Evolutionary conservation across 2,329 filamentous ascomycete species (phyloP), one percentile per base, ranked within the genome.

Genomic region (Arthrobotrys pseudoclavata): DNA sequence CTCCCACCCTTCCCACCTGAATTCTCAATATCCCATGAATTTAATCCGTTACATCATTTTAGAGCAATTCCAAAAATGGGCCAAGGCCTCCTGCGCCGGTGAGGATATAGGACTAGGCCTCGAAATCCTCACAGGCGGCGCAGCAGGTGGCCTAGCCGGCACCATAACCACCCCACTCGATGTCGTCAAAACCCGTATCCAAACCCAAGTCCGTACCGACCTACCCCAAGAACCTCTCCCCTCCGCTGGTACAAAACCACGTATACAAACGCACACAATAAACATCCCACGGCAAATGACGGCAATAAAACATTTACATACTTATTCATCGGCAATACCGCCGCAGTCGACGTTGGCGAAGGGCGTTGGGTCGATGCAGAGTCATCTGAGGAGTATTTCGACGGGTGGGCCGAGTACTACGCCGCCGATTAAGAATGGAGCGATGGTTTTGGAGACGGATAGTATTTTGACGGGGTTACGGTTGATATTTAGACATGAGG

Each of bases 161-260:
- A 92, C 97, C 6, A 90, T 99, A 13, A 99, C 96, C 1, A 98
- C 96, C 82, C 96, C 96, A 0, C 88, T 99, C 7, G 96, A 99
- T 82, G 96, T 99, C 4, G 95, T 99, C 78, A 99, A 99, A 85
- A 99, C 96, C 0, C 88, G 96, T 67, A 91, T 97, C 37, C 96
- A 99, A 84, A 99, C 96, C 0, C 96, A 99, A 84, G 88, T 96
- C 63, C 90, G 90, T 79, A 87, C 87, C 0, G 85, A 85, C 7
- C 81, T 84, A 4, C 82, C 83, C 3, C 80, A 83, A 1, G 81
- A 82, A 18, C 64, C 81, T 13, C 52, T 75, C 13, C 67, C 67
- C 13, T 70, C 72, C 4, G 72, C 72, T 1, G 72, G 66, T 22
- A 70, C 24, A 48, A 79, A 47, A 82, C 82, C 60, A 55, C 62